A percentile compares a stretch with the other conserved stretches of the same genome.
phyloP scores from a whole-genome alignment of 805 yeast genomes.

The Starmerella davenportii region DNA sequence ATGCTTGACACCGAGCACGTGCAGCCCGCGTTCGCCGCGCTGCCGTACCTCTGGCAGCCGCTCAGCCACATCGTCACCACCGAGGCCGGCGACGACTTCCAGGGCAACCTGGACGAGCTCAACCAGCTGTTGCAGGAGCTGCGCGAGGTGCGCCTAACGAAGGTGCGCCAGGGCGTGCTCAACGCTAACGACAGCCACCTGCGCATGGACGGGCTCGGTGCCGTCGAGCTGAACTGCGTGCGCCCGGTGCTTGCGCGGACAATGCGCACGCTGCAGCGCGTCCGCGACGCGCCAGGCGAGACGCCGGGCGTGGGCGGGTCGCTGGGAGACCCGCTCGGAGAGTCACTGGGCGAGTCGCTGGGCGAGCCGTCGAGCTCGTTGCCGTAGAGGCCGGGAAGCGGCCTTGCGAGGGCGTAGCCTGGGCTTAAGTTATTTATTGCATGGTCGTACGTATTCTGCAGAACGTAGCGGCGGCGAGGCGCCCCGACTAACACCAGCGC shows the following conservation, averaged over 20 bases:
- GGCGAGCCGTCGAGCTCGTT: no score
- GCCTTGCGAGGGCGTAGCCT: no score
- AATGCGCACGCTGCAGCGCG: slow-evolving; percentile 56
- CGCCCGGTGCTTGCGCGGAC: slow-evolving; percentile 64
- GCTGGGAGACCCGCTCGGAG: no score
- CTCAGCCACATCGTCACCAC: slow-evolving; percentile 49
- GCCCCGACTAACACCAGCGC: no score
- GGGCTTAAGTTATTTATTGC: no score
- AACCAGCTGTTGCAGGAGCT: slow-evolving; percentile 63
- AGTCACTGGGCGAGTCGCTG: no score
- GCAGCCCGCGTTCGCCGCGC: slow-evolving; percentile 34
- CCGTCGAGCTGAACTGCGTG: slow-evolving; percentile 73
- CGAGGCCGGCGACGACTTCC: slow-evolving; percentile 60
- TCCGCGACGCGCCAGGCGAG: slow-evolving; percentile 25
- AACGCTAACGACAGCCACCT: slow-evolving; percentile 69
- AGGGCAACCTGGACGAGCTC: slow-evolving; percentile 52
- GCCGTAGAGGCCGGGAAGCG: no score
- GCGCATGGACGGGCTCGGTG: slow-evolving; percentile 62
- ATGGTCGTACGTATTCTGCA: no score
- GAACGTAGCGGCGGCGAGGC: no score
- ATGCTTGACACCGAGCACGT: slow-evolving; percentile 50
- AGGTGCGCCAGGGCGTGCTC: slow-evolving; percentile 61
- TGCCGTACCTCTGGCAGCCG: slow-evolving; percentile 87
- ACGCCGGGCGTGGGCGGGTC: no score
- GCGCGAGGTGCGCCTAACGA: slow-evolving; percentile 63